Evolutionary conservation across 106 monocot species (phyloP).

Genomic region (Triglochin maritima): DNA sequence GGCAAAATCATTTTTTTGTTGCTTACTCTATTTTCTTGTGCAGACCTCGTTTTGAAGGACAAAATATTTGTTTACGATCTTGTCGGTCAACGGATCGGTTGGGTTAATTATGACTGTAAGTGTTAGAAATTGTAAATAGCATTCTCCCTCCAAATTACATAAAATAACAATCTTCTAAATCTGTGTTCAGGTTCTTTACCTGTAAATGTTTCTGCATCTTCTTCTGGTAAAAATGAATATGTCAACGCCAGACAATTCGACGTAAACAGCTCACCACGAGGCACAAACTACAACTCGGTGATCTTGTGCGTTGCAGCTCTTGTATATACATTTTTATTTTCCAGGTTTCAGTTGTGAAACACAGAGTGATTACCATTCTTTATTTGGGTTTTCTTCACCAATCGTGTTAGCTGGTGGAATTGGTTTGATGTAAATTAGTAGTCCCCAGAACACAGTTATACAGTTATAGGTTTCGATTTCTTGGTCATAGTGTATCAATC

Average conservation of each 20-base stretch:
- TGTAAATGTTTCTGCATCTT: constrained; percentile 62
- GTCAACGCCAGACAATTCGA: constrained; percentile 41
- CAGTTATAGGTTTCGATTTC: too few relatives aligned
- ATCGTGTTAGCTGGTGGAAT: background rate
- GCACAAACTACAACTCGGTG: background rate
- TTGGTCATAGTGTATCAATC: too few relatives aligned
- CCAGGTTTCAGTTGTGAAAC: background rate
- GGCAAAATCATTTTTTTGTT: too few relatives aligned
- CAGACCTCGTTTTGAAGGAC: constrained; percentile 87
- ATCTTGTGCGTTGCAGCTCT: background rate
- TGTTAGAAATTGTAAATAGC: background rate
- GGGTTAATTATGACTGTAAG: constrained; percentile 82
- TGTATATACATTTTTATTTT: constrained; percentile 1
- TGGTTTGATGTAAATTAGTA: background rate
- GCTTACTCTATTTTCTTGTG: background rate
- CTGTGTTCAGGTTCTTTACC: constrained; percentile 47
- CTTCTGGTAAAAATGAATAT: constrained; percentile 48
- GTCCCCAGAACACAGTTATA: background rate
- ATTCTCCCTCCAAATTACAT: background rate
- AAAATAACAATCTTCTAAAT: background rate
- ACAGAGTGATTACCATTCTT: background rate
- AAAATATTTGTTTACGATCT: constrained; percentile 87
- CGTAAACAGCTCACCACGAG: constrained; percentile 13
- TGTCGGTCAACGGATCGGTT: constrained; percentile 67
- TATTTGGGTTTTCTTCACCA: background rate